A percentile compares a stretch with the other conserved stretches of the same genome.
These are phyloP conservation scores for Rhizopogon salebrosus DNA, from an alignment of 768 basidiomycete species.

Conservation along the genomic window DNA sequence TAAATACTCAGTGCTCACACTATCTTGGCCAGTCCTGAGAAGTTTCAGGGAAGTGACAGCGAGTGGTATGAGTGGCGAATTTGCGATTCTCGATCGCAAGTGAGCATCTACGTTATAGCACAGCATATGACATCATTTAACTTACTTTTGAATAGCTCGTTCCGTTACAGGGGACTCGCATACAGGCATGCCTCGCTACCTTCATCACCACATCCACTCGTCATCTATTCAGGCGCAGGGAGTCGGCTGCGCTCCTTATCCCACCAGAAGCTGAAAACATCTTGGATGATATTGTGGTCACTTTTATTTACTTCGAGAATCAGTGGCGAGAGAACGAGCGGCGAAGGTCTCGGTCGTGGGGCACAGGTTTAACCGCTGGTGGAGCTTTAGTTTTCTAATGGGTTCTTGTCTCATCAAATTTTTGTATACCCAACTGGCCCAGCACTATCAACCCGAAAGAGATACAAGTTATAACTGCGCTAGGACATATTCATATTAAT, in stretches of 20 bases:
- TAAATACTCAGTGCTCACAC: neutral
- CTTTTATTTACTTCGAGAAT: conserved; percentile 30
- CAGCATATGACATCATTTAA: neutral
- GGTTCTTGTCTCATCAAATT: neutral
- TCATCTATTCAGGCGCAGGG: conserved; percentile 10
- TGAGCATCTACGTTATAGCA: neutral
- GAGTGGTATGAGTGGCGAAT: conserved; percentile 26
- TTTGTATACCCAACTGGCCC: neutral
- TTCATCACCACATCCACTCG: conserved; percentile 17
- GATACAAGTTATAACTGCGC: no score
- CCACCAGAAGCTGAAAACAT: conserved; percentile 24
- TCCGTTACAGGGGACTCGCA: conserved; percentile 6
- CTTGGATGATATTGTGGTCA: conserved; percentile 31
- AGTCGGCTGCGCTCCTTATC: conserved; percentile 19
- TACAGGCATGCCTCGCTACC: conserved; percentile 21
- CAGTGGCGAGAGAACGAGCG: conserved; percentile 23
- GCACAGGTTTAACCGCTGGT: neutral
- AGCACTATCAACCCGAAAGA: neutral
- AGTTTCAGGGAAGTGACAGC: conserved; percentile 18
- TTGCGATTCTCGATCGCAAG: conserved; percentile 17
- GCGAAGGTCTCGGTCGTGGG: conserved; percentile 7
- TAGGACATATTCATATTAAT: no score
- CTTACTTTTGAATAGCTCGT: conserved; percentile 16
- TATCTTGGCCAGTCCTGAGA: conserved; percentile 16
- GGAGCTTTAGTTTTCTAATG: neutral